Conservation (phyloP, 345 rosid genomes). For the Salix suchowensis region DNA sequence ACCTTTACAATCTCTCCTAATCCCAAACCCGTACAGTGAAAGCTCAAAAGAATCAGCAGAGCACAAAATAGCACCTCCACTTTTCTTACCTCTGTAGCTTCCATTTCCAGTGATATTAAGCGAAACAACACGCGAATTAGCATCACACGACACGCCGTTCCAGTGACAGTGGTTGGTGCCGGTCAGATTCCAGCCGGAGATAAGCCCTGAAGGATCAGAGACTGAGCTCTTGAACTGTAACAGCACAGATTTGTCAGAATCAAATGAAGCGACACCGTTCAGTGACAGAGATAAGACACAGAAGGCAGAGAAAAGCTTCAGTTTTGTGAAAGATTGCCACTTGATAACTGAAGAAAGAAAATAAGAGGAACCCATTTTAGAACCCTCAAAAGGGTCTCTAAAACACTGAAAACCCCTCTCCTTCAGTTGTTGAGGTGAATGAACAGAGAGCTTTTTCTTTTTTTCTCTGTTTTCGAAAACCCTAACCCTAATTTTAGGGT, state of each 20-base stretch:
- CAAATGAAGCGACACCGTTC: constrained; percentile 24
- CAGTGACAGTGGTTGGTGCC: constrained; percentile 54
- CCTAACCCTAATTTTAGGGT: constrained; percentile 35
- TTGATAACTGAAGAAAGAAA: constrained; percentile 41
- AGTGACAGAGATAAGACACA: constrained; percentile 18
- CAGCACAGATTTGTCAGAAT: constrained; percentile 59
- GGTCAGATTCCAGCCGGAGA: constrained; percentile 50
- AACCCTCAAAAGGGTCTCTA: constrained; percentile 27
- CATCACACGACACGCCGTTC: constrained; percentile 68
- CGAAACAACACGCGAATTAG: constrained; percentile 50
- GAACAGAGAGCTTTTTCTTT: background rate
- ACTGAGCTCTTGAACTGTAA: constrained; percentile 62
- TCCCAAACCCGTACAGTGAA: constrained; percentile 70
- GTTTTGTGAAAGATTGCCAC: constrained; percentile 36
- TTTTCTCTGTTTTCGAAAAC: background rate
- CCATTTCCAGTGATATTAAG: constrained; percentile 63
- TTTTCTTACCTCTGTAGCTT: constrained; percentile 37
- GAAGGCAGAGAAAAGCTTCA: constrained; percentile 29
- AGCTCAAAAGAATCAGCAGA: constrained; percentile 44
- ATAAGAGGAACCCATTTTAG: constrained; percentile 41
- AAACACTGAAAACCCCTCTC: constrained; percentile 11
- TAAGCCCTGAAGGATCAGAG: constrained; percentile 59
- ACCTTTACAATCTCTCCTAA: constrained; percentile 52
- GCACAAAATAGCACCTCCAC: constrained; percentile 37
- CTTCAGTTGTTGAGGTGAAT: constrained; percentile 5